Conservation (phyloP, 2,329 filamentous ascomycete species). For the Fusarium sp. region DNA sequence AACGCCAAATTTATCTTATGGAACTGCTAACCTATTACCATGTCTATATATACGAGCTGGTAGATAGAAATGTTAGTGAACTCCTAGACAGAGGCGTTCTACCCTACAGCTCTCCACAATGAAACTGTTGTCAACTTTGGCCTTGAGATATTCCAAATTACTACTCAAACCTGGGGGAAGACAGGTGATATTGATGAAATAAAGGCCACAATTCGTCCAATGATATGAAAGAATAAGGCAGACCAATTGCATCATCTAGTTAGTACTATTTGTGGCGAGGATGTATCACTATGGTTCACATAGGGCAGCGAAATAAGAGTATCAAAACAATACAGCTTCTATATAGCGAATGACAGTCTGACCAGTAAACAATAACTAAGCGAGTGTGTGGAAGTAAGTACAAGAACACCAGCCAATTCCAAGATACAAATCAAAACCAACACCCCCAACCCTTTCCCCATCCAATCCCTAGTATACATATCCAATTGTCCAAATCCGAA, state of each 20-base stretch:
- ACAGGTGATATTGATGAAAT: not conserved
- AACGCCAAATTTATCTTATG: not conserved
- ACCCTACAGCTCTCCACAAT: not conserved
- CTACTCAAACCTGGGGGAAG: not conserved
- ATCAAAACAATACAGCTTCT: slow-evolving; percentile 34
- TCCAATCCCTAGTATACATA: not conserved
- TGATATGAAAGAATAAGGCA: not conserved
- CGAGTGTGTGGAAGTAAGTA: slow-evolving; percentile 28
- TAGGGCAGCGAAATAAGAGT: not conserved
- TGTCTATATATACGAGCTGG: not conserved
- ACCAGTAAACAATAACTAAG: slow-evolving; percentile 22
- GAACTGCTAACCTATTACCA: not conserved
- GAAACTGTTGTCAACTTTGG: not conserved
- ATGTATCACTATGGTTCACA: not conserved
- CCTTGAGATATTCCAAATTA: no score
- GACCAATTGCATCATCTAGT: not conserved
- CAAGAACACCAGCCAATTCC: slow-evolving; percentile 20
- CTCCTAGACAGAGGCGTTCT: not conserved
- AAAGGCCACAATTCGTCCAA: not conserved
- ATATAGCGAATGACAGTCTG: slow-evolving; percentile 34
- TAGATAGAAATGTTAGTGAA: not conserved
- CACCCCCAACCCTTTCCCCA: not conserved
- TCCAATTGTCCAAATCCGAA: slow-evolving; percentile 1
- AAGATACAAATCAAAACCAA: not conserved
- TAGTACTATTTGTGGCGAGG: not conserved